These are phyloP conservation scores for Simmondsia chinensis DNA, from an alignment of 148 eudicot genomes.

Conservation along the genomic window DNA sequence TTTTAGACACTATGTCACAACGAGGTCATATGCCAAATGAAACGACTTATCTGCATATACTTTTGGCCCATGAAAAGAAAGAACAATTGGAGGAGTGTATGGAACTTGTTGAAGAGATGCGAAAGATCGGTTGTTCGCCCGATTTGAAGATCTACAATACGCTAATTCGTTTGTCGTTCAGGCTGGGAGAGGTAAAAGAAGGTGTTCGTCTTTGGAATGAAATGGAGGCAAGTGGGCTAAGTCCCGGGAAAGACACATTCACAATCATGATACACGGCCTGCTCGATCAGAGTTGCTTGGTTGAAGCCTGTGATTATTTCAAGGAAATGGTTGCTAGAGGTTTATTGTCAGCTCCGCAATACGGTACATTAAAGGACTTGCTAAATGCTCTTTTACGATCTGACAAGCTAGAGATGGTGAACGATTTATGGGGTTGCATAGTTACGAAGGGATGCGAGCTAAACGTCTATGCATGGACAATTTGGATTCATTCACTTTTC, in stretches of 20 bases:
- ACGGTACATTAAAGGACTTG: constrained; percentile 71
- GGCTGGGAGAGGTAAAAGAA: constrained; percentile 76
- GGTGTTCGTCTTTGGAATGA: constrained; percentile 62
- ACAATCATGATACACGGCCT: constrained; percentile 65
- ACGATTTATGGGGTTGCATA: constrained; percentile 80
- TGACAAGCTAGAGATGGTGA: constrained; percentile 67
- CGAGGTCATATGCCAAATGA: constrained; percentile 60
- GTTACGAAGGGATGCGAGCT: constrained; percentile 68
- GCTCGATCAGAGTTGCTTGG: constrained; percentile 43
- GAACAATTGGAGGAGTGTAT: constrained; percentile 78
- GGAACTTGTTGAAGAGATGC: constrained; percentile 73
- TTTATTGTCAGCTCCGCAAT: constrained; percentile 68
- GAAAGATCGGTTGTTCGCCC: constrained; percentile 48
- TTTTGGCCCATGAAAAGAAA: constrained; percentile 87
- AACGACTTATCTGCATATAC: constrained; percentile 55
- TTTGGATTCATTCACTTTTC: constrained; percentile 93
- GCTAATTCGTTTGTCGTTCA: constrained; percentile 55
- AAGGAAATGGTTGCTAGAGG: constrained; percentile 88
- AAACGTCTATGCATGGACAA: constrained; percentile 92
- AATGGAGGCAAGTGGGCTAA: constrained; percentile 53
- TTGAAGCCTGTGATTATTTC: constrained; percentile 76
- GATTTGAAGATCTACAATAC: constrained; percentile 68
- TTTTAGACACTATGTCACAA: constrained; percentile 64
- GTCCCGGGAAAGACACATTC: constrained; percentile 69
- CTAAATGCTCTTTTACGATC: constrained; percentile 69